Percentiles rank a stretch among this genome's conserved stretches.
phyloP scores from a whole-genome alignment of 257 asterid species.

The Przewalskia tangutica region DNA sequence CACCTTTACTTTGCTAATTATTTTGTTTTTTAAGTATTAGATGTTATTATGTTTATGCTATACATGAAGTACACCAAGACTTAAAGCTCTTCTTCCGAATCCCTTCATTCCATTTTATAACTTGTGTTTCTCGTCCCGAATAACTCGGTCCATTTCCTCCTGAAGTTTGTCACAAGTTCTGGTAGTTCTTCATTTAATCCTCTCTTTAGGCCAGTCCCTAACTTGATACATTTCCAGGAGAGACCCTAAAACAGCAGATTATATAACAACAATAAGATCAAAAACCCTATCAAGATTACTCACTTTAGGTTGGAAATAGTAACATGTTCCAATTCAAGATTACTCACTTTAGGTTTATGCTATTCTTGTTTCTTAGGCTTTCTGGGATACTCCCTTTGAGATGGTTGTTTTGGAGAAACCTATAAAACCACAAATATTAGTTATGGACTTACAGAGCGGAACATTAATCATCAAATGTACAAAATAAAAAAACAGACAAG shows the following conservation, averaged over 20 bases:
- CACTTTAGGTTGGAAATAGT: not conserved
- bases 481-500: not conserved
- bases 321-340: not conserved
- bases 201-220: not conserved
- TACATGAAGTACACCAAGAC: not conserved
- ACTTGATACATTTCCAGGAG: slow-evolving; percentile 11
- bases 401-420: slow-evolving; percentile 65
- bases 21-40: not conserved
- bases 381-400: slow-evolving; percentile 37
- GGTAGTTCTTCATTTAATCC: not conserved
- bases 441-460: not conserved
- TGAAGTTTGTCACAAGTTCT: not conserved
- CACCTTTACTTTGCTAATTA: not conserved
- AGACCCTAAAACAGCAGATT: slow-evolving; percentile 16
- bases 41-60: not conserved
- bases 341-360: slow-evolving; percentile 37
- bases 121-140: not conserved
- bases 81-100: not conserved
- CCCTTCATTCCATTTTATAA: not conserved
- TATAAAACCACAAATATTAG: slow-evolving; percentile 14
- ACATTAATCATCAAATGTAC: not conserved
- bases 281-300: too few species aligned
- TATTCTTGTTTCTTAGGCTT: slow-evolving; percentile 29
- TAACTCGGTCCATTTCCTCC: not conserved
- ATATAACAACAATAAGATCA: not conserved